Percentiles rank a stretch among this genome's conserved stretches.
These are phyloP conservation scores for Blastobotrys chiropterorum DNA, from an alignment of 805 yeast genomes.

Conservation along the genomic window DNA sequence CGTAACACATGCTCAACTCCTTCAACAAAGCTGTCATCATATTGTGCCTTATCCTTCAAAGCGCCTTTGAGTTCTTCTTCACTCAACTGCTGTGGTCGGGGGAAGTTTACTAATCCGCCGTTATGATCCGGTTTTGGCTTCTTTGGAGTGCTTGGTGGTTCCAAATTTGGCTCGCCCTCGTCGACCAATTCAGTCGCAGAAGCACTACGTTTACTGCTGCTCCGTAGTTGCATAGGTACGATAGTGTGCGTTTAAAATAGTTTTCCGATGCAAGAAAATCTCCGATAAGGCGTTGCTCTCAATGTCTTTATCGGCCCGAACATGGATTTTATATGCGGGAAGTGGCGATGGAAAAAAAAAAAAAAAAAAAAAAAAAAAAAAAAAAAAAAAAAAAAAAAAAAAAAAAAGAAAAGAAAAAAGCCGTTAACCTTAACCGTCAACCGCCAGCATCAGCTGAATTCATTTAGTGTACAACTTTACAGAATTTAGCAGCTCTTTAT, in stretches of 20 bases:
- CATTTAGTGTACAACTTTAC: too few species aligned
- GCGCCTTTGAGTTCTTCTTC: not conserved
- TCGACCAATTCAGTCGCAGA: not conserved
- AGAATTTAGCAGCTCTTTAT: not conserved
- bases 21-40: conserved; percentile 23
- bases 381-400: too few species aligned
- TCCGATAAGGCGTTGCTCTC: not conserved
- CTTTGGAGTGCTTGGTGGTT: not conserved
- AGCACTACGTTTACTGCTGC: not conserved
- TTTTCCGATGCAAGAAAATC: not conserved
- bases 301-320: not conserved
- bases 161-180: not conserved
- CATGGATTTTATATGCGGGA: too few species aligned
- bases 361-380: too few species aligned
- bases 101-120: not conserved
- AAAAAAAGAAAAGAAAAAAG: too few species aligned
- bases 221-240: not conserved
- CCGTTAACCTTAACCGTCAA: too few species aligned
- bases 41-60: not conserved
- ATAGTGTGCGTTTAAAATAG: not conserved
- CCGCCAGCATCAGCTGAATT: too few species aligned
- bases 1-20: conserved; percentile 33
- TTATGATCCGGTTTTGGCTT: not conserved
- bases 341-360: not conserved
- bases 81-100: not conserved